Base-by-base conservation (phyloP, 306 rosid genomes). In the Rosa persica region DNA sequence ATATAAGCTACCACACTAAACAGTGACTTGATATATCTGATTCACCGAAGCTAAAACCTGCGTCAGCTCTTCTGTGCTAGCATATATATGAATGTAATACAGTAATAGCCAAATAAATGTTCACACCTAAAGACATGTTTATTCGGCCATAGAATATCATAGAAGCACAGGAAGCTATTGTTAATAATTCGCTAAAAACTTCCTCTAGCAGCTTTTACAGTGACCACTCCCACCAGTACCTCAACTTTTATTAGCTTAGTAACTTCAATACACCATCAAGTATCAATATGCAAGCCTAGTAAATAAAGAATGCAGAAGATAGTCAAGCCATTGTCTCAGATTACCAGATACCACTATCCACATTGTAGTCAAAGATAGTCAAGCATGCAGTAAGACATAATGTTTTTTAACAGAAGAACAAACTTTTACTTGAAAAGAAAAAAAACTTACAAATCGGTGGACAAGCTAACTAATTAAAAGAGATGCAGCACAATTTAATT, bases 191-290 rank as follows among this genome's bases (percentile, higher is more conserved):
- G 12, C 12, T 73, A 20, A 36, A 38, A 73, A 73, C 77, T 73
- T 54, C 77, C 13, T 40, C 20, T 36, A 52, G 36, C 47, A 11
- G 62, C 39, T 52, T 9, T 51, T 55, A 73, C 34, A 73, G 51
- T 36, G 55, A 10, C 34, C 38, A 54, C 48, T 72, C 47, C 13
- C 30, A 52, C 66, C 13, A 73, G 48, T 5, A 52, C 49, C 66
- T 52, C 47, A 52, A 55, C 54, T 52, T 73, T 12, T 5, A 44
- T 38, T 54, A 34, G 38, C 76, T 38, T 54, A 54, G 38, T 60
- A 12, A 30, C 77, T 73, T 54, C 77, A 73, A n/a, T 51, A 54
- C 49, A 39, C 22, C n/a, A 73, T 73, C 66, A 73, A n/a, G 6
- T 39, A 73, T 38, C 48, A 54, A 10, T 38, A 55, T 12, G 51